These are phyloP conservation scores for Globisporangium solare DNA, from an alignment of 352 stramenopile species.

Conservation along the genomic window DNA sequence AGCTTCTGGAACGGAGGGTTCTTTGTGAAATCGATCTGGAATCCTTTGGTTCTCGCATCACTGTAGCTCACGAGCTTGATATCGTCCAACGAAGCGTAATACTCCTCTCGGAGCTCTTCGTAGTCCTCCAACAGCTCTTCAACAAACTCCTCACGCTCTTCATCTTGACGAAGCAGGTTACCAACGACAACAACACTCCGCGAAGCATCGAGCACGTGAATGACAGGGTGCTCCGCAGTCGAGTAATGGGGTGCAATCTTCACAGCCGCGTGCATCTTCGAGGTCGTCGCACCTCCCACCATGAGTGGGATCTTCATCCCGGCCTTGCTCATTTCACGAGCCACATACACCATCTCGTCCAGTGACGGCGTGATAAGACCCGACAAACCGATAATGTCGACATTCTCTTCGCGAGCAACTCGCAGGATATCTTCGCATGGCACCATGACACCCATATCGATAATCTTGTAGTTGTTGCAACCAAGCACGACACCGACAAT, in stretches of 20 bases:
- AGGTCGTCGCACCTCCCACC: slow-evolving; percentile 96
- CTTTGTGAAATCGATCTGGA: slow-evolving; percentile 90
- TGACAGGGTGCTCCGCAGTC: slow-evolving; percentile 92
- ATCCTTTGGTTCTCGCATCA: slow-evolving; percentile 56
- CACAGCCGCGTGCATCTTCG: slow-evolving; percentile 97
- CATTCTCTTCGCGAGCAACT: slow-evolving; percentile 71
- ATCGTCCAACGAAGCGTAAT: slow-evolving; percentile 73
- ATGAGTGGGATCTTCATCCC: slow-evolving; percentile 94
- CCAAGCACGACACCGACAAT: slow-evolving; percentile 97
- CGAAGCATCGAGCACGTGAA: slow-evolving; percentile 97
- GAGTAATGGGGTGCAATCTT: slow-evolving; percentile 97
- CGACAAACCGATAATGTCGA: slow-evolving; percentile 96
- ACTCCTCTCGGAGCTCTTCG: slow-evolving; percentile 87
- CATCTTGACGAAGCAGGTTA: slow-evolving; percentile 85
- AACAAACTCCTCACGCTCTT: slow-evolving; percentile 92
- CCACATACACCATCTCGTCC: slow-evolving; percentile 98
- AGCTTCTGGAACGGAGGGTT: slow-evolving; percentile 78
- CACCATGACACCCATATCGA: slow-evolving; percentile 97
- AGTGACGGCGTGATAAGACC: slow-evolving; percentile 97
- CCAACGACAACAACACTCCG: slow-evolving; percentile 94
- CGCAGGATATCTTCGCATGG: slow-evolving; percentile 85
- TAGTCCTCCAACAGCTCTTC: slow-evolving; percentile 93
- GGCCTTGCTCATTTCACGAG: slow-evolving; percentile 93
- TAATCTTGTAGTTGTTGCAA: slow-evolving; percentile 98
- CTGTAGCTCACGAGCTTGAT: slow-evolving; percentile 61